Conservation (phyloP, 176 grass and related monocot genomes). For the Carex pumila region DNA sequence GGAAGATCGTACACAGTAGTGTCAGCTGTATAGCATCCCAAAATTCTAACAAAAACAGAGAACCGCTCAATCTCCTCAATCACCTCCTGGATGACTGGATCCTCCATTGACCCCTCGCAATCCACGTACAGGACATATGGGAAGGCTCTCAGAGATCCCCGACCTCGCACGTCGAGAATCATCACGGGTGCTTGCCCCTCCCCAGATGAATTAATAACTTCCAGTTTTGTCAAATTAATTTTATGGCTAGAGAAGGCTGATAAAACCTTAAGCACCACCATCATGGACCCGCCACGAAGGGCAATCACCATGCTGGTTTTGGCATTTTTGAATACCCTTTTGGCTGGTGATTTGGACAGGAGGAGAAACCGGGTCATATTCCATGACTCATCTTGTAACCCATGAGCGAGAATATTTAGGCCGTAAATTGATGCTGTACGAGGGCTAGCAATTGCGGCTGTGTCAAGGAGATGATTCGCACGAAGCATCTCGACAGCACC, state of each 20-base stretch:
- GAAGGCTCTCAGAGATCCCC: slow-evolving; percentile 59
- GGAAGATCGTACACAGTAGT: slow-evolving; percentile 84
- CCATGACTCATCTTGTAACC: slow-evolving; percentile 89
- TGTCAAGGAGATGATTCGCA: slow-evolving; percentile 51
- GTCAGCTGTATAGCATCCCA: slow-evolving; percentile 83
- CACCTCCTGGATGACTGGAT: slow-evolving; percentile 62
- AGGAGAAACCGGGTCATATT: slow-evolving; percentile 92
- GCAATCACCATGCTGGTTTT: slow-evolving; percentile 88
- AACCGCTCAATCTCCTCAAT: slow-evolving; percentile 59
- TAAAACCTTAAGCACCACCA: slow-evolving; percentile 81
- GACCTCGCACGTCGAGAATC: slow-evolving; percentile 44
- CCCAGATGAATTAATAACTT: slow-evolving; percentile 60
- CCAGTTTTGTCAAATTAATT: slow-evolving; percentile 80
- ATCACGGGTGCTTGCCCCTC: slow-evolving; percentile 40
- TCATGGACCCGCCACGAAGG: slow-evolving; percentile 78
- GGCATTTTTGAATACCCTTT: neutral
- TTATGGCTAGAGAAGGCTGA: slow-evolving; percentile 70
- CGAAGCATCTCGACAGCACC: slow-evolving; percentile 92
- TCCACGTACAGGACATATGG: slow-evolving; percentile 93
- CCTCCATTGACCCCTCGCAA: slow-evolving; percentile 61
- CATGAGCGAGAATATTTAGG: slow-evolving; percentile 71
- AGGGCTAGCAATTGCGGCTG: slow-evolving; percentile 81
- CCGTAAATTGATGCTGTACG: slow-evolving; percentile 65
- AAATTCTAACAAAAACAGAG: slow-evolving; percentile 69
- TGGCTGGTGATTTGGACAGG: slow-evolving; percentile 36